Conservation (phyloP, 345 rosid genomes). For the Gossypium bickii region DNA sequence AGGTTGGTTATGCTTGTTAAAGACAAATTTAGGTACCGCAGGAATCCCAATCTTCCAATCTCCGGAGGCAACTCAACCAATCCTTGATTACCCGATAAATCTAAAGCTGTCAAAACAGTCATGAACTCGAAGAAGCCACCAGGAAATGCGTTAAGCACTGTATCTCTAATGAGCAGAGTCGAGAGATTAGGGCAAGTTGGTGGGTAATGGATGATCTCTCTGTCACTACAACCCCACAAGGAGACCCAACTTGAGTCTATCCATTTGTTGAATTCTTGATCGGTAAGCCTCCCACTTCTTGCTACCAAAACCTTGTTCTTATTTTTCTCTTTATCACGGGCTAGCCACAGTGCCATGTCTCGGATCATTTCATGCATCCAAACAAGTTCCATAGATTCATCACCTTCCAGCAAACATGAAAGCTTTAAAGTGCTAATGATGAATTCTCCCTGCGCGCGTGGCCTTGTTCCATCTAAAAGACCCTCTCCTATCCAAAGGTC, state of each 20-base stretch:
- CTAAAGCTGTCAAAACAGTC: not conserved
- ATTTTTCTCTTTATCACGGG: not conserved
- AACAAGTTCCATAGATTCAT: not conserved
- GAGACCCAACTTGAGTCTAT: not conserved
- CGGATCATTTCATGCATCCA: slow-evolving; percentile 28
- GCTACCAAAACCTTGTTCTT: slow-evolving; percentile 11
- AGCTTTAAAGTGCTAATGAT: slow-evolving; percentile 8
- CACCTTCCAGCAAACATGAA: slow-evolving; percentile 20
- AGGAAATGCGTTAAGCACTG: not conserved
- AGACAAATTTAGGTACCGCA: slow-evolving; percentile 4
- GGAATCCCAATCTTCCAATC: not conserved
- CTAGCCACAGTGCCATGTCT: slow-evolving; percentile 23
- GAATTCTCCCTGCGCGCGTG: not conserved
- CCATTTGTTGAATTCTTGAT: not conserved
- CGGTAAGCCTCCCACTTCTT: not conserved
- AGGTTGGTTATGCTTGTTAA: not conserved
- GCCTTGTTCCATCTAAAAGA: not conserved
- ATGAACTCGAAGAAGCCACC: not conserved
- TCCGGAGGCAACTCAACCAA: not conserved
- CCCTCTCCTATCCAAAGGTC: slow-evolving; percentile 28
- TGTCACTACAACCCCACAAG: not conserved
- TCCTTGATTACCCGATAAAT: not conserved
- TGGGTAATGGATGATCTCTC: not conserved
- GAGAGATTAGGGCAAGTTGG: not conserved
- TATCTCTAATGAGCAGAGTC: not conserved